phyloP scores from a whole-genome alignment of 163 green algal genomes.

The Chlorella variabilis region DNA sequence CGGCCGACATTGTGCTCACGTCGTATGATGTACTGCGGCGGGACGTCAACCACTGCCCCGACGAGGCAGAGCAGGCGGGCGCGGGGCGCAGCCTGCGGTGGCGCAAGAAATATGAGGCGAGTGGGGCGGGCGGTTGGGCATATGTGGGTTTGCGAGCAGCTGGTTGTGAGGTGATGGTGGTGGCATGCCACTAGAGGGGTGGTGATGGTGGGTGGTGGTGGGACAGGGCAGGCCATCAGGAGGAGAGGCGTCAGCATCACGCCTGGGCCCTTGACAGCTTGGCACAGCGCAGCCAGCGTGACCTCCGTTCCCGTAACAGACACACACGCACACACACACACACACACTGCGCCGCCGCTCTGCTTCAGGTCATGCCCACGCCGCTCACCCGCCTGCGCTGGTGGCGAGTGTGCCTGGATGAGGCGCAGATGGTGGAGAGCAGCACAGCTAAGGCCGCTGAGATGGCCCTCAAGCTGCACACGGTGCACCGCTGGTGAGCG shows the following conservation, averaged over 20 bases:
- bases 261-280: too few species aligned
- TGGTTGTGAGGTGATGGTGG: too few species aligned
- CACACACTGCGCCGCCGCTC: too few species aligned
- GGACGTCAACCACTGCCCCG: conserved; percentile 17
- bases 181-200: too few species aligned
- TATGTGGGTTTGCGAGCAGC: too few species aligned
- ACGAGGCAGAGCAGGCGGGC: background rate
- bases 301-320: too few species aligned
- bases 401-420: conserved; percentile 93
- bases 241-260: too few species aligned
- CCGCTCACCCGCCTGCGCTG: conserved; percentile 89
- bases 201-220: too few species aligned
- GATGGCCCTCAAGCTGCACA: conserved; percentile 81
- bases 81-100: conserved; percentile 30
- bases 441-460: conserved; percentile 75
- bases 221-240: too few species aligned
- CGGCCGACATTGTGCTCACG: conserved; percentile 88
- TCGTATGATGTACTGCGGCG: conserved; percentile 64
- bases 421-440: conserved; percentile 84
- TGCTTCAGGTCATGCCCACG: conserved; percentile 79
- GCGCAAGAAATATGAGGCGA: conserved; percentile 55
- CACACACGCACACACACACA: too few species aligned
- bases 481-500: conserved; percentile 70
- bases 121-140: background rate
- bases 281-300: too few species aligned